Conservation (phyloP, 177 flowering plant species). For the Vitis hybrid region DNA sequence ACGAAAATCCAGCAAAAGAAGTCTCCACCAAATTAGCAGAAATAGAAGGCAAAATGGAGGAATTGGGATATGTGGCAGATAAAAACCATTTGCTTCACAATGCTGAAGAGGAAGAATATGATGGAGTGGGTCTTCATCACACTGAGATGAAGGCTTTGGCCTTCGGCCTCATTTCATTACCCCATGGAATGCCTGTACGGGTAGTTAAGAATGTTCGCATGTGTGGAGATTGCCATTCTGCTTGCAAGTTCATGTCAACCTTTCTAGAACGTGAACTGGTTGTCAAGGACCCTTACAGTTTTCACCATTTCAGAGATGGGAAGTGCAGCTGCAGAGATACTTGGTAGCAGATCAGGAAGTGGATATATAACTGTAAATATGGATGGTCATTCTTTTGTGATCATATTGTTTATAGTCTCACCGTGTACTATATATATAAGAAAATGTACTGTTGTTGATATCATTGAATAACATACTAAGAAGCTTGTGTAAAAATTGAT, state of each 20-base stretch:
- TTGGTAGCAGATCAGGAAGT: slow-evolving; percentile 25
- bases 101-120: slow-evolving; percentile 34
- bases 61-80: slow-evolving; percentile 32
- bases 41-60: slow-evolving; percentile 29
- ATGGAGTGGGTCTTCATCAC: slow-evolving; percentile 25
- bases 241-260: slow-evolving; percentile 38
- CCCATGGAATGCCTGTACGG: slow-evolving; percentile 22
- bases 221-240: slow-evolving; percentile 17
- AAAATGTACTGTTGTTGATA: no score
- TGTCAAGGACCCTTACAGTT: slow-evolving; percentile 32
- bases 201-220: slow-evolving; percentile 29
- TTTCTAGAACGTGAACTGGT: slow-evolving; percentile 27
- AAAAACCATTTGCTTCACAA: slow-evolving; percentile 32
- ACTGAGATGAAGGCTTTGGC: slow-evolving; percentile 41
- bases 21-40: slow-evolving; percentile 20
- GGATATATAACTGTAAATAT: slow-evolving; percentile 14
- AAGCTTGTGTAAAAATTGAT: no score
- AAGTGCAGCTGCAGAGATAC: slow-evolving; percentile 36
- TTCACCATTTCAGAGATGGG: slow-evolving; percentile 38
- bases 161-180: slow-evolving; percentile 27
- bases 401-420: no score
- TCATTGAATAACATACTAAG: no score
- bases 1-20: slow-evolving; percentile 16
- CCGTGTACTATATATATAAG: no score
- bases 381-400: not conserved